Conservation (phyloP, 371 early-diverging fungal species). For the Lichtheimia ramosa region DNA sequence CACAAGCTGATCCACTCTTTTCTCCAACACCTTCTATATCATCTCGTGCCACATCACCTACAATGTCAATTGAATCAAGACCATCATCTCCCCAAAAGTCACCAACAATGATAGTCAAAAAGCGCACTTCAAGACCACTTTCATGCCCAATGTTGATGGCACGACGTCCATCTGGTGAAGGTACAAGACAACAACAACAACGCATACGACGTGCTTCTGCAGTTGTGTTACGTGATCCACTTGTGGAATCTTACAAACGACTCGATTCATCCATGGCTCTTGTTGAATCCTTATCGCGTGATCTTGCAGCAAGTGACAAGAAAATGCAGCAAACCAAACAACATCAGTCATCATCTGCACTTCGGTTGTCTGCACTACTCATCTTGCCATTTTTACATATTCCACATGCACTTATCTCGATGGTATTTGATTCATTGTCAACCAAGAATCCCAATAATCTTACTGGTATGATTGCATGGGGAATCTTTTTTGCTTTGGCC, state of each 20-base stretch:
- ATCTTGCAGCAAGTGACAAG: conserved; percentile 22
- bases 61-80: not conserved
- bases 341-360: conserved; percentile 1
- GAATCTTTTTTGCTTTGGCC: conserved; percentile 33
- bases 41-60: conserved; percentile 14
- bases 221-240: conserved; percentile 12
- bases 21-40: conserved; percentile 10
- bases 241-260: conserved; percentile 41
- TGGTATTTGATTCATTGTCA: conserved; percentile 28
- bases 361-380: conserved; percentile 21
- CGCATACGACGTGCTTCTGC: conserved; percentile 2
- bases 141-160: conserved; percentile 14
- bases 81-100: conserved; percentile 9
- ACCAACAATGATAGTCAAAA: conserved; percentile 12
- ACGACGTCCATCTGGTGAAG: conserved; percentile 1
- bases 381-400: conserved; percentile 38
- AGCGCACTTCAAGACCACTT: conserved; percentile 3
- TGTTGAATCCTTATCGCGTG: conserved; percentile 49
- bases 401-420: conserved; percentile 37
- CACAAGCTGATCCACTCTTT: conserved; percentile 4
- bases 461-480: conserved; percentile 35
- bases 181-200: conserved; percentile 5
- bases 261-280: conserved; percentile 44
- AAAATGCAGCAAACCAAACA: not conserved
- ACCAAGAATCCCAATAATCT: conserved; percentile 14